Base-by-base conservation (phyloP, 176 grass and related monocot species). In the Bothriochloa decipiens region DNA sequence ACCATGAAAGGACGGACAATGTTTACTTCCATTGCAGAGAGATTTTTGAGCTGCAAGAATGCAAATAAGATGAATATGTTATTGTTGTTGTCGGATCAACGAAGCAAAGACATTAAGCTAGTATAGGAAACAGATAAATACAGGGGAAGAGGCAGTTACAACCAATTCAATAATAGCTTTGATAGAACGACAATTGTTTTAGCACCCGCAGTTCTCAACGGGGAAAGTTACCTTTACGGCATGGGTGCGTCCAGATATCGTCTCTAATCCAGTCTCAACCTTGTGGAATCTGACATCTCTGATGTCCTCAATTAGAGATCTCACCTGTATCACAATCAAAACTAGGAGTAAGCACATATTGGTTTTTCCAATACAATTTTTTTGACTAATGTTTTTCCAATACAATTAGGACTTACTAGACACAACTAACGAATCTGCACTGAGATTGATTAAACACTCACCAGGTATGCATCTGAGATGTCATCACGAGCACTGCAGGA, bases 11-110 rank as follows among this genome's bases (percentile, higher is more conserved):
- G 93, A 6, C 93, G 89, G 15, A 98, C 86, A n/a, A 98, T 85
- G 69, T 98, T 98, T 46, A 98, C 96, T 89, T 98, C 96, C 96
- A 98, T 95, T 71, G 96, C 93, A 66, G 93, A 96, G 55, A 96
- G 91, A 96, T 98, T 98, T 98, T 98, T 98, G 7, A 98, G 90
- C 93, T 98, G 83, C 52, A 15, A 25, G 36, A 88, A 80, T 12
- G 10, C 5, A 77, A 58, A 40, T 15, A 41, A 75, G 22, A 40
- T 28, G 67, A 7, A 10, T 50, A 74, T 47, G 46, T 11, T 45
- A 32, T 23, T 29, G 50, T 47, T 63, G 50, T 15, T 46, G 11
- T 22, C 4, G 18, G 64, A 42, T 36, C 10, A 23, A 37, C 65
- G 3, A 71, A 46, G 32, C 15, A 74, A 73, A 23, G 26, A 35